These are phyloP conservation scores for Pseudoperonospora humuli DNA, from an alignment of 352 stramenopile species.

Conservation along the genomic window DNA sequence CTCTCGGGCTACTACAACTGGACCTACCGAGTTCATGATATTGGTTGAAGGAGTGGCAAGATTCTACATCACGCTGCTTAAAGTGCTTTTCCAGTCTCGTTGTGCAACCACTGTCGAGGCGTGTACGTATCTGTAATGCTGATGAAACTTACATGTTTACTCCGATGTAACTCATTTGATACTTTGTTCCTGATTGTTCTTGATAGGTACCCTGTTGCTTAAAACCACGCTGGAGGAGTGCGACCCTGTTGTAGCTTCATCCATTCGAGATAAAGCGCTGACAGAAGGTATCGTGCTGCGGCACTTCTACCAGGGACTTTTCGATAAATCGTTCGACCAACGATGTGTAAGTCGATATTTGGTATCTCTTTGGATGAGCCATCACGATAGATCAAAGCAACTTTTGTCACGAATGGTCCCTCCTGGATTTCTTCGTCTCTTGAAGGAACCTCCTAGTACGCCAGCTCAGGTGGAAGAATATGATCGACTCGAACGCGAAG, in stretches of 20 bases:
- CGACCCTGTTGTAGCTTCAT: slow-evolving; percentile 58
- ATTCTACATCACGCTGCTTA: slow-evolving; percentile 77
- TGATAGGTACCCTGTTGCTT: slow-evolving; percentile 81
- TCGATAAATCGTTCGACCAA: slow-evolving; percentile 89
- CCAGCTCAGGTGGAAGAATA: slow-evolving; percentile 75
- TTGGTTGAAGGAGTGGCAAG: slow-evolving; percentile 60
- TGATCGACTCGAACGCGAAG: slow-evolving; percentile 78
- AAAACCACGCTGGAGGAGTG: slow-evolving; percentile 88
- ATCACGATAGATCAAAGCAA: slow-evolving; percentile 82
- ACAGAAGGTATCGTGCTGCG: slow-evolving; percentile 88
- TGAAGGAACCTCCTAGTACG: slow-evolving; percentile 82
- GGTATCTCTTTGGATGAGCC: slow-evolving; percentile 93
- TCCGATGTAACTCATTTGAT: not conserved
- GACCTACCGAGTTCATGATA: slow-evolving; percentile 47
- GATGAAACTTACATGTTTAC: not conserved
- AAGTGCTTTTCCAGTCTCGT: slow-evolving; percentile 85
- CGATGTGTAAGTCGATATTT: slow-evolving; percentile 91
- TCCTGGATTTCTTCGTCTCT: slow-evolving; percentile 76
- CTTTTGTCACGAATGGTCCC: slow-evolving; percentile 89
- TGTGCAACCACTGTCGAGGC: slow-evolving; percentile 82
- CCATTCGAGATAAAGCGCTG: slow-evolving; percentile 90
- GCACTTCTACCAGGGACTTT: slow-evolving; percentile 91
- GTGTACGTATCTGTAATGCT: slow-evolving; percentile 34
- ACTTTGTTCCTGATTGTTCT: not conserved
- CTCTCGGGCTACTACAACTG: slow-evolving; percentile 83